A percentile compares a stretch with the other conserved stretches of the same genome.
Evolutionary conservation across 2,329 filamentous ascomycete genomes (phyloP).

Genomic region (Colletotrichum sp.): DNA sequence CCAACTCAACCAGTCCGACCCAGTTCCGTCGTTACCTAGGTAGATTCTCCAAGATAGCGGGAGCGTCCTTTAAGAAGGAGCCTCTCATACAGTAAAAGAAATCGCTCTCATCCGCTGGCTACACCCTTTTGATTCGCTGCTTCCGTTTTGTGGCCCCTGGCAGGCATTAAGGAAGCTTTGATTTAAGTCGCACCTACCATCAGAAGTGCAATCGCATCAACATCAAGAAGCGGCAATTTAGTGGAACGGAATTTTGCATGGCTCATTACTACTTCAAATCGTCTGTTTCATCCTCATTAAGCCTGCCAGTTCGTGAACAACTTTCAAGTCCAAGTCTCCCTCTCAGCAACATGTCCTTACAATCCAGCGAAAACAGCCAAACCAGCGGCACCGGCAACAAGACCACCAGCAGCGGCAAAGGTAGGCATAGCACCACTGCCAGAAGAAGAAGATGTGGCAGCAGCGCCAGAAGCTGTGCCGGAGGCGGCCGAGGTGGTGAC

Average conservation of each 20-base stretch:
- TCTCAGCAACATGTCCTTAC: constrained; percentile 10
- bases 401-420: constrained; percentile 28
- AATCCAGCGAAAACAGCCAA: constrained; percentile 32
- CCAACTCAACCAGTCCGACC: neutral
- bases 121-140: neutral
- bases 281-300: neutral
- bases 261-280: neutral
- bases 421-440: constrained; percentile 30
- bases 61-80: neutral
- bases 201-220: neutral
- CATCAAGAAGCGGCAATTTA: neutral
- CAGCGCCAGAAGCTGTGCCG: neutral
- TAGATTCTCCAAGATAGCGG: neutral
- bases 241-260: neutral
- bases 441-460: constrained; percentile 5
- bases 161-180: neutral
- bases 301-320: neutral
- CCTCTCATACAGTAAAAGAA: neutral
- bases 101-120: neutral
- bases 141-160: accelerated
- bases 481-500: neutral
- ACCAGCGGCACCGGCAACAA: constrained; percentile 29
- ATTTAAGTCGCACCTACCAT: neutral
- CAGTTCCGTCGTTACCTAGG: neutral
- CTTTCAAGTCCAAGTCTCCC: neutral